These are phyloP conservation scores for Euphorbia corollata DNA, from an alignment of 441 rosid genomes.

Conservation along the genomic window DNA sequence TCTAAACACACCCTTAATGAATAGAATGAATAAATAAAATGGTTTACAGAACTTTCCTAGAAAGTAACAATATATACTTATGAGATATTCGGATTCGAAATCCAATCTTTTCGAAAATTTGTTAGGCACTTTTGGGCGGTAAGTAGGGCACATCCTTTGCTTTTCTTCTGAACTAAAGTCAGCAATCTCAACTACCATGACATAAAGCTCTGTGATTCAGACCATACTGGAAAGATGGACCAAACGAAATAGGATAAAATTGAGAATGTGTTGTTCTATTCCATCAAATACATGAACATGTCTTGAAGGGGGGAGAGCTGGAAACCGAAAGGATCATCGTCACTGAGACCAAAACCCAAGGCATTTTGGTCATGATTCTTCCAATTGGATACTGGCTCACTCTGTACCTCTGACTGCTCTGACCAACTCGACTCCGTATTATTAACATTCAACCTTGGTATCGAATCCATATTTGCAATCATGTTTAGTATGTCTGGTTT, in stretches of 20 bases:
- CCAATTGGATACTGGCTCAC: conserved; percentile 42
- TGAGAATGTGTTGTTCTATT: no score
- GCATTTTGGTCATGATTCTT: conserved; percentile 20
- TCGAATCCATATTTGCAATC: conserved; percentile 31
- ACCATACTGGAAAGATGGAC: no score
- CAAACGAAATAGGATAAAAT: no score
- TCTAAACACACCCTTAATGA: background rate
- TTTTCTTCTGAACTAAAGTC: background rate
- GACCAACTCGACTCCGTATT: conserved; percentile 70
- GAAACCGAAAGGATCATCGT: conserved; percentile 45
- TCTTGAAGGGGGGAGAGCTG: conserved; percentile 56
- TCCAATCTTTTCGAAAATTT: no score
- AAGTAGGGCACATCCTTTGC: background rate
- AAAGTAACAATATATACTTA: no score
- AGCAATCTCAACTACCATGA: background rate
- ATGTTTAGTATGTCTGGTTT: conserved; percentile 28
- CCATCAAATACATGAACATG: conserved; percentile 27
- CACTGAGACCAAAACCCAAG: conserved; percentile 41
- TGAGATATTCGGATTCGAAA: no score
- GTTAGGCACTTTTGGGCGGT: background rate
- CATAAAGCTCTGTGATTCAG: no score
- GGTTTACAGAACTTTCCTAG: no score
- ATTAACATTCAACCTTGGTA: conserved; percentile 30
- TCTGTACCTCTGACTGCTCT: conserved; percentile 55
- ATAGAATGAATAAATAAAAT: background rate